Evolutionary conservation across 139 green algal genomes (phyloP), one percentile per base, ranked within the genome.

Genomic region (Penium margaritaceum): DNA sequence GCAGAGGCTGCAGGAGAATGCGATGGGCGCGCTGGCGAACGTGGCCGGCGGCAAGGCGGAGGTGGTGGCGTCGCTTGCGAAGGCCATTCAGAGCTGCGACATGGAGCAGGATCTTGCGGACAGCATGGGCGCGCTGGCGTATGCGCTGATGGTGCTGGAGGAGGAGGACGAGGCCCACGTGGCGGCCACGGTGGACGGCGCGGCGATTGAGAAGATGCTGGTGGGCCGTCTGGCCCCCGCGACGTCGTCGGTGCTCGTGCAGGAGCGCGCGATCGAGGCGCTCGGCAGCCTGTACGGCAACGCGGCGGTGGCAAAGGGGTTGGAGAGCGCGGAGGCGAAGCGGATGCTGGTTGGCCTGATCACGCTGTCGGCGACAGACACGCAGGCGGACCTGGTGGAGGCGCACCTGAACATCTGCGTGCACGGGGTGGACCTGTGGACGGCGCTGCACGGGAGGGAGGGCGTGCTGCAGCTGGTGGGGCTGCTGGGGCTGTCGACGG

Each of bases 401-500:
- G 57, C 68, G 35, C 68, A 70, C 17, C 32, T 76, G 36, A 70
- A 33, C 30, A n/a, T 76, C 36, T 76, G 68, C 51, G 36, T 44
- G 19, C 34, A 44, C 35, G 53, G 30, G 27, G 60, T 43, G 29
- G 47, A 68, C 36, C 51, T 76, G 60, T 76, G 68, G 68, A 46
- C 12, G 21, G 68, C 68, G 38, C 68, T 76, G 38, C 24, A 36
- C 29, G 68, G 68, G 51, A 29, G 68, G 15, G 68, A 76, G 30
- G 68, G 68, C 29, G 68, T 76, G 27, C 60, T 69, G 68, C 46
- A 70, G 68, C 51, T 76, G 51, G 68, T 76, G 30, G 68, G 51
- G 9, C 68, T 76, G 57, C 68, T 76, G 27, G 68, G 68, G 51
- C 53, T 76, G 57, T 76, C 68, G 34, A 76, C 68, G 39, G 68